A percentile compares a stretch with the other conserved stretches of the same genome.
Conservation (phyloP, 2,329 filamentous ascomycete species). For the Botrytis squamosa region DNA sequence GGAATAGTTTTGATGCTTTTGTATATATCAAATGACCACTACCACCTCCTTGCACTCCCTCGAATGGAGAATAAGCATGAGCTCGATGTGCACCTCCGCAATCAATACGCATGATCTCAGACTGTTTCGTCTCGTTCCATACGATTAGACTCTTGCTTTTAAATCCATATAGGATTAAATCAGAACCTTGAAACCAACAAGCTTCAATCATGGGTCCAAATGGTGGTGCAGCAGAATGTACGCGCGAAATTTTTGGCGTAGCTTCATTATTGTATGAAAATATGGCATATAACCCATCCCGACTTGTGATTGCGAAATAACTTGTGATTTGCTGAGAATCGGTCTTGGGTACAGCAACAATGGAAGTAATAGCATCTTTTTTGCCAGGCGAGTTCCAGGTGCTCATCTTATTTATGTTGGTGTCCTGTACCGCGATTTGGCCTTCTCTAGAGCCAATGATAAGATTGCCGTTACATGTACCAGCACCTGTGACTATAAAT, state of each 20-base stretch:
- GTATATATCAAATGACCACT: slow-evolving; percentile 70
- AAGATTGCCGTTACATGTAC: slow-evolving; percentile 42
- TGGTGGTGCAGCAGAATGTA: slow-evolving; percentile 68
- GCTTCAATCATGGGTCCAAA: slow-evolving; percentile 77
- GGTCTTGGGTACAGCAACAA: slow-evolving; percentile 48
- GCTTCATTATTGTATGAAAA: slow-evolving; percentile 39
- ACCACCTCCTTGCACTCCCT: slow-evolving; percentile 27
- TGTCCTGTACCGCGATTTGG: slow-evolving; percentile 49
- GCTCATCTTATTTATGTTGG: slow-evolving; percentile 16
- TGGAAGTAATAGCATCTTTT: slow-evolving; percentile 65
- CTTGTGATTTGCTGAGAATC: slow-evolving; percentile 38
- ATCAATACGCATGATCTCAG: slow-evolving; percentile 68
- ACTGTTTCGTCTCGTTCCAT: slow-evolving; percentile 72
- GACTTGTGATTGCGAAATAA: slow-evolving; percentile 70
- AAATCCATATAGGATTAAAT: slow-evolving; percentile 78
- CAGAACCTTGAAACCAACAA: slow-evolving; percentile 55
- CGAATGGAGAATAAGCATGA: slow-evolving; percentile 55
- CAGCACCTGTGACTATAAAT: slow-evolving; percentile 52
- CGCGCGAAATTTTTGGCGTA: slow-evolving; percentile 39
- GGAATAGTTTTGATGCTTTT: slow-evolving; percentile 57
- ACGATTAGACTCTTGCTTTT: slow-evolving; percentile 75
- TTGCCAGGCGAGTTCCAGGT: slow-evolving; percentile 29
- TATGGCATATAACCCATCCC: slow-evolving; percentile 74
- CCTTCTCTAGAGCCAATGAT: slow-evolving; percentile 57
- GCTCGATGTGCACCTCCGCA: slow-evolving; percentile 83